Evolutionary conservation across 1,139 yeast genomes (phyloP).

Genomic region (Saccharomyces pastorianus): DNA sequence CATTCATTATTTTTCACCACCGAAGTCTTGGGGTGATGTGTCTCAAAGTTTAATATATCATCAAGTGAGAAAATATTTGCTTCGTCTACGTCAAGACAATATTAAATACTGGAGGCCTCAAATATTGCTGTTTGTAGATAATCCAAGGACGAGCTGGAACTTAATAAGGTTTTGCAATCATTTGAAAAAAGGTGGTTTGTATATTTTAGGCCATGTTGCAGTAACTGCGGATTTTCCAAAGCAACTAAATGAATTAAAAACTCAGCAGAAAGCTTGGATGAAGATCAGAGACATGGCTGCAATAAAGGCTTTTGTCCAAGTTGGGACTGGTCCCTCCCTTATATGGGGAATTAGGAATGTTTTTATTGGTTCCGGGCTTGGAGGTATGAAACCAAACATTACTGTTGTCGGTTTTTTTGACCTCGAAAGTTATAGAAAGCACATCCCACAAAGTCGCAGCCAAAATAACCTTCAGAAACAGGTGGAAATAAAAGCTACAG

Average conservation of each 20-base stretch:
- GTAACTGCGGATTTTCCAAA: constrained; percentile 47
- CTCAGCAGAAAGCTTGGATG: constrained; percentile 75
- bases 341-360: constrained; percentile 97
- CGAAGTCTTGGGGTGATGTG: constrained; percentile 96
- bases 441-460: constrained; percentile 9
- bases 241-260: constrained; percentile 57
- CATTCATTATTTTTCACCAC: constrained; percentile 87
- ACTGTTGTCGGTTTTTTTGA: constrained; percentile 87
- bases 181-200: constrained; percentile 87
- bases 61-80: constrained; percentile 83
- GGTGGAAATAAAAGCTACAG: constrained; percentile 4
- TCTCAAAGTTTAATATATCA: constrained; percentile 90
- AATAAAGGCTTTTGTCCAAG: constrained; percentile 88
- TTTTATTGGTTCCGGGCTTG: constrained; percentile 84
- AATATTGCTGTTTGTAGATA: constrained; percentile 74
- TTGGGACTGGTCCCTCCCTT: constrained; percentile 76
- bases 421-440: constrained; percentile 9
- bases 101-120: constrained; percentile 98
- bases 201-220: constrained; percentile 85
- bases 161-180: constrained; percentile 90
- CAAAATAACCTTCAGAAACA: not conserved
- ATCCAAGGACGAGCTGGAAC: constrained; percentile 87
- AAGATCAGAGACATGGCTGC: constrained; percentile 67
- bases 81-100: constrained; percentile 77
- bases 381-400: constrained; percentile 95